A percentile compares a stretch with the other conserved stretches of the same genome.
These are phyloP conservation scores for Dioscorea cayenensis DNA, from an alignment of 116 monocot species.

Conservation along the genomic window DNA sequence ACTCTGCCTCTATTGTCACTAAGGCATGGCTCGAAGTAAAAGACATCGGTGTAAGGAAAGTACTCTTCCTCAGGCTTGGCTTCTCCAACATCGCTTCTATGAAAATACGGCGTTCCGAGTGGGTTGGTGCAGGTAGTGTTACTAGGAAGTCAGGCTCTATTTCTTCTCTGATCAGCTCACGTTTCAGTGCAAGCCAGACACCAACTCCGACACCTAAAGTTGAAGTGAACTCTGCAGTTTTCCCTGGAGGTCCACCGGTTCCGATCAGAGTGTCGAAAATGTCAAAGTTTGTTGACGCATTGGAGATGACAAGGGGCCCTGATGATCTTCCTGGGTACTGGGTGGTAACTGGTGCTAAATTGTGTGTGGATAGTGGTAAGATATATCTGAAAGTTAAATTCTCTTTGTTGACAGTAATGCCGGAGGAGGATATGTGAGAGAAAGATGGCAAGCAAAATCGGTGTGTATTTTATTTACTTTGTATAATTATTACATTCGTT, in stretches of 20 bases:
- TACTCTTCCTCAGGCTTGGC: constrained; percentile 71
- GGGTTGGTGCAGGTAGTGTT: constrained; percentile 33
- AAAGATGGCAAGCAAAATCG: no score
- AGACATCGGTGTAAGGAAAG: constrained; percentile 40
- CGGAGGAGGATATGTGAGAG: constrained; percentile 17
- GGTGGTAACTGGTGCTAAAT: constrained; percentile 73
- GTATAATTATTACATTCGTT: no score
- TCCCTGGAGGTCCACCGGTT: constrained; percentile 53
- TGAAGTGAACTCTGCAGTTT: constrained; percentile 70
- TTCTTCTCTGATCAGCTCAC: constrained; percentile 29
- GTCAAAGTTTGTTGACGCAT: constrained; percentile 45
- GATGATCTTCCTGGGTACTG: constrained; percentile 74
- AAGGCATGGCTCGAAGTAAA: constrained; percentile 68
- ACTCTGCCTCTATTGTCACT: constrained; percentile 55
- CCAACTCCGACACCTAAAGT: constrained; percentile 16
- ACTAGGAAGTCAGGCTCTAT: constrained; percentile 37
- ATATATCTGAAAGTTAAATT: constrained; percentile 67
- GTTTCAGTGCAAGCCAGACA: constrained; percentile 25
- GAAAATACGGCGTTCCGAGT: constrained; percentile 66
- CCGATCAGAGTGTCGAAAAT: constrained; percentile 36
- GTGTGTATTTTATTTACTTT: no score
- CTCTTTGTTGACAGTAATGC: constrained; percentile 36
- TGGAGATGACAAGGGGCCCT: constrained; percentile 50
- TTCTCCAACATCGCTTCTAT: constrained; percentile 58
- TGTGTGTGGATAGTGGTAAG: constrained; percentile 49